phyloP scores from a whole-genome alignment of 495 filamentous ascomycete species.

The Aspergillus leporis region DNA sequence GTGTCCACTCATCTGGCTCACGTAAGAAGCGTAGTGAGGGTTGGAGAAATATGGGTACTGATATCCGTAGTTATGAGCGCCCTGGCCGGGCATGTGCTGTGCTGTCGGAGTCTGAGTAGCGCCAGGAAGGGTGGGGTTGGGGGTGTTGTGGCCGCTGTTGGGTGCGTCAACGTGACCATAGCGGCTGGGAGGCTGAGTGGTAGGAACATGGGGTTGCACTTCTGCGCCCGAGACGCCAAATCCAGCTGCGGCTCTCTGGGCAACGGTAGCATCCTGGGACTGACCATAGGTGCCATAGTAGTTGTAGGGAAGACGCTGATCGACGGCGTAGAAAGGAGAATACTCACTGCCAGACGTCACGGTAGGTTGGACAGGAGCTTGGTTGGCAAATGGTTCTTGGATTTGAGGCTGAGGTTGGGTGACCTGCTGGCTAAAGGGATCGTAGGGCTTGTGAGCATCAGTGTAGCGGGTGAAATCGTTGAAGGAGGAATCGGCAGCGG shows the following conservation, averaged over 20 bases:
- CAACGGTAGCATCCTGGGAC: constrained; percentile 72
- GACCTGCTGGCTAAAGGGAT: constrained; percentile 79
- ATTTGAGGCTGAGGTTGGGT: constrained; percentile 64
- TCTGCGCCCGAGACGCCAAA: constrained; percentile 75
- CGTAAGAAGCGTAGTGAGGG: constrained; percentile 78
- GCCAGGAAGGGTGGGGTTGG: constrained; percentile 73
- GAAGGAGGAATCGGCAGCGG: constrained; percentile 50
- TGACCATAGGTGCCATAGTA: constrained; percentile 78
- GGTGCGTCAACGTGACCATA: constrained; percentile 75
- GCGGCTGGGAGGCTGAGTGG: constrained; percentile 64
- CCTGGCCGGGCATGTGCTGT: constrained; percentile 63
- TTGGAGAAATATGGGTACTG: constrained; percentile 77
- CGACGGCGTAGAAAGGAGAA: constrained; percentile 84
- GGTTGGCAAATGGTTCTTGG: constrained; percentile 58
- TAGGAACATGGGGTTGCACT: constrained; percentile 72
- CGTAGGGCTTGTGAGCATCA: constrained; percentile 79
- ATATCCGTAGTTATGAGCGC: constrained; percentile 60
- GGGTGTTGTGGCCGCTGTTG: constrained; percentile 84
- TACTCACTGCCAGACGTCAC: constrained; percentile 73
- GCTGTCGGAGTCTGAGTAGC: constrained; percentile 63
- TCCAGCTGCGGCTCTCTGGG: constrained; percentile 61
- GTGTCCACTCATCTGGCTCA: constrained; percentile 62
- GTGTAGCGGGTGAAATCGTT: constrained; percentile 68
- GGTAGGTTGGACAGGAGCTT: constrained; percentile 51
- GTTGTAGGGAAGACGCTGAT: constrained; percentile 75